phyloP scores from a whole-genome alignment of 176 grass and related monocot species.

The Elymus sibiricus region DNA sequence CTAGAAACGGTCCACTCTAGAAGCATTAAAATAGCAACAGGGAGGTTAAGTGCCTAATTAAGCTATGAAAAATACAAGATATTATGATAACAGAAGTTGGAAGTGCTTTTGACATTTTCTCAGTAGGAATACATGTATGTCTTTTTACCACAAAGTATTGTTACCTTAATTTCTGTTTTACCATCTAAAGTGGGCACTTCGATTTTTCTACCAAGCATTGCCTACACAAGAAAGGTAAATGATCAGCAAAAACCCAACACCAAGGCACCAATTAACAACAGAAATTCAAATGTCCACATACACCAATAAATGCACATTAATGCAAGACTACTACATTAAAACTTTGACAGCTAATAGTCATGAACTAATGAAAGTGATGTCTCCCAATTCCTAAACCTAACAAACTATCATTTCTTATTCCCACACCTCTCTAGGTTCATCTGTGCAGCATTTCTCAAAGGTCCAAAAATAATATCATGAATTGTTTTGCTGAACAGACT shows the following conservation, averaged over 20 bases:
- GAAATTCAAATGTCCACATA: not conserved
- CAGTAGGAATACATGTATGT: not conserved
- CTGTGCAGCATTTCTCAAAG: not conserved
- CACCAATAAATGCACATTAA: not conserved
- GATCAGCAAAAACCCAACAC: not conserved
- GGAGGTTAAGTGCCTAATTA: not conserved
- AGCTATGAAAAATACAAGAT: not conserved
- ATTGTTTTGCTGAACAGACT: not conserved
- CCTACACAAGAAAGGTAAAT: constrained; percentile 37
- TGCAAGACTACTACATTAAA: constrained; percentile 10
- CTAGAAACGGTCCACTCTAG: not conserved
- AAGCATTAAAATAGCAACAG: not conserved
- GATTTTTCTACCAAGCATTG: constrained; percentile 87
- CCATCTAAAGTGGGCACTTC: constrained; percentile 83
- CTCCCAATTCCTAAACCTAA: constrained; percentile 6
- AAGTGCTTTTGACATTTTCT: not conserved
- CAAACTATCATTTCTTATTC: constrained; percentile 7
- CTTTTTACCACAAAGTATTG: not conserved
- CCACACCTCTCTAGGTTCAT: not conserved
- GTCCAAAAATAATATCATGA: not conserved
- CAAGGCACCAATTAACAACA: constrained; percentile 24
- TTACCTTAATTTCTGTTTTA: constrained; percentile 79
- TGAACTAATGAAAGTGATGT: not conserved
- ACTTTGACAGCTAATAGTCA: not conserved
- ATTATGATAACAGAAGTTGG: not conserved